Evolutionary conservation across 768 basidiomycete species (phyloP), one percentile per base, ranked within the genome.

Genomic region (Galerina sulciceps): DNA sequence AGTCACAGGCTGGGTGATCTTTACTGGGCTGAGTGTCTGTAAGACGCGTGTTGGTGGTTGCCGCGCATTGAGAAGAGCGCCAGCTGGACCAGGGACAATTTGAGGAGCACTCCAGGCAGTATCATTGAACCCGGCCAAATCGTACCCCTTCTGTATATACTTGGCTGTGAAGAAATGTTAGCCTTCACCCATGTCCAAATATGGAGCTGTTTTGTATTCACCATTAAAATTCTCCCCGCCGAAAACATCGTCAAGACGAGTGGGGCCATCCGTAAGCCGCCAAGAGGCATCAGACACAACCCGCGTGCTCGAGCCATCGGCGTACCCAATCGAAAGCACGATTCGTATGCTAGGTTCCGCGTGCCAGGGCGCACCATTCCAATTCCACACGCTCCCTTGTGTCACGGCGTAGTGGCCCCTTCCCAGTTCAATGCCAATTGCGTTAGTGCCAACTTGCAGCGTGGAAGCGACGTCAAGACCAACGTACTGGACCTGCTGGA

Each of bases 181-280:
- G n/a, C 4, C 37, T 44, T 54, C 37, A n/a, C n/a, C n/a, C n/a
- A n/a, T n/a, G n/a, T 4, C 35, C n/a, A 6, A 58, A 17, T 18
- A 11, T 36, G 10, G 11, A 22, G 17, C 2, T 5, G 36, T n/a
- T 43, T 1, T n/a, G 13, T 15, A 37, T 18, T 22, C 55, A 73
- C 71, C 71, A 59, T 72, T 65, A 44, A 59, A 71, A 41, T 71
- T 72, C 58, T 72, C 71, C 23, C 71, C 71, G 10, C 71, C 71
- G 46, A 72, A 72, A 2, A 72, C 53, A 56, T 72, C 71, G 42
- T 72, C 68, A 10, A 72, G 55, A 8, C 69, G 62, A 5, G 71
- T 72, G 2, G 69, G 71, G 4, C 71, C 71, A 34, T 72, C 71
- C 4, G 57, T 59, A 14, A 64, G 49, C 57, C 65, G 60, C 71